Evolutionary conservation across 2,329 filamentous ascomycete species (phyloP).

Genomic region (Dendryphion nanum): DNA sequence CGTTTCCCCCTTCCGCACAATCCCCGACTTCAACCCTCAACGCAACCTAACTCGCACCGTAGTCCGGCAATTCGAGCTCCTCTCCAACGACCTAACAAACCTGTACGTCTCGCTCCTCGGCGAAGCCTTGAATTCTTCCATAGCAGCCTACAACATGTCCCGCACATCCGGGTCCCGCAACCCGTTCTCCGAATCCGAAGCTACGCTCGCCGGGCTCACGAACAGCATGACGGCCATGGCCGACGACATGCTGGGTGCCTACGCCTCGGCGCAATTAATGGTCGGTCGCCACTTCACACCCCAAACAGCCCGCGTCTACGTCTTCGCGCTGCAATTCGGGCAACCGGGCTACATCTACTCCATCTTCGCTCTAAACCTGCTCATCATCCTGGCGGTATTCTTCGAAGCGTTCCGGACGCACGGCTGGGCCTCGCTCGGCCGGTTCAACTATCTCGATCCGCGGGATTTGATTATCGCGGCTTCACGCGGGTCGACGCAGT

Average conservation of each 20-base stretch:
- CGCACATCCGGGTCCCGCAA: constrained; percentile 9
- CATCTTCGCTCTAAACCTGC: constrained; percentile 24
- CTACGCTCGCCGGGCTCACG: constrained; percentile 22
- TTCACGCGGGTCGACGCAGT: constrained; percentile 14
- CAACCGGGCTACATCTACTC: constrained; percentile 28
- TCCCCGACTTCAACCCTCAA: constrained; percentile 26
- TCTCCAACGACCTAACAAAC: constrained; percentile 39
- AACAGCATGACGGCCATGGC: constrained; percentile 25
- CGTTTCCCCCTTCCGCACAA: constrained; percentile 12
- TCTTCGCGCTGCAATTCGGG: constrained; percentile 22
- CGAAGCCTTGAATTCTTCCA: constrained; percentile 34
- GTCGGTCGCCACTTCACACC: constrained; percentile 19
- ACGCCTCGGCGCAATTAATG: constrained; percentile 36
- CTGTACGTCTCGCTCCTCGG: constrained; percentile 39
- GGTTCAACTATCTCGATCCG: constrained; percentile 31
- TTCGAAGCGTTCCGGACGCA: constrained; percentile 21
- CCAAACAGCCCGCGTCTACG: constrained; percentile 13
- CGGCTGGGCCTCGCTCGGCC: constrained; percentile 20
- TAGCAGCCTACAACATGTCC: constrained; percentile 26
- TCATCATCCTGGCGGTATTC: constrained; percentile 22
- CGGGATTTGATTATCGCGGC: constrained; percentile 28
- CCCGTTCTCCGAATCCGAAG: constrained; percentile 15
- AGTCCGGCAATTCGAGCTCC: constrained; percentile 35
- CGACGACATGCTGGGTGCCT: constrained; percentile 30
- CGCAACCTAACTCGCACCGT: constrained; percentile 28